Evolutionary conservation across 106 monocot genomes (phyloP).

Genomic region (Dioscorea zingiberensis): DNA sequence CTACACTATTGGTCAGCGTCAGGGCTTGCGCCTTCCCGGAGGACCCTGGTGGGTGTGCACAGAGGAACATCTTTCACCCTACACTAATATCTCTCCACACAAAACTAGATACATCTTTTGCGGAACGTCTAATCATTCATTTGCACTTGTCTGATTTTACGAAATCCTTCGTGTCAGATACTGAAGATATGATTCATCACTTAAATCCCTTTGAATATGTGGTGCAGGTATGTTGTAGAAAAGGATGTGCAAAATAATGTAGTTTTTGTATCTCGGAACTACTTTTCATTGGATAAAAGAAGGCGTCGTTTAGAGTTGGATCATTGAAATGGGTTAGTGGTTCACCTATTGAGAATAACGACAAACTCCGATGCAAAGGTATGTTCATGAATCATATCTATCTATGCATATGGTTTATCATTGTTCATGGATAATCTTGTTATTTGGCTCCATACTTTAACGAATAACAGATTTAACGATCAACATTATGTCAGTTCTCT

Average conservation of each 20-base stretch:
- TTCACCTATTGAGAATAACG: constrained; percentile 28
- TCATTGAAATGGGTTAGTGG: constrained; percentile 62
- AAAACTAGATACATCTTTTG: too few relatives aligned
- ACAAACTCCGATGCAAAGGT: constrained; percentile 84
- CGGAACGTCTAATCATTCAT: too few relatives aligned
- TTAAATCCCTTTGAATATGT: not conserved
- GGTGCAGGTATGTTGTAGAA: constrained; percentile 90
- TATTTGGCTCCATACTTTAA: too few relatives aligned
- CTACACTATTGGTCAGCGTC: constrained; percentile 96
- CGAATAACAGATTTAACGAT: too few relatives aligned
- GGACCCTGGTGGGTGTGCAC: constrained; percentile 67
- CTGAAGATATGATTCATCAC: not conserved
- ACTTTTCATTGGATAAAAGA: constrained; percentile 85
- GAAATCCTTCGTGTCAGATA: too few relatives aligned
- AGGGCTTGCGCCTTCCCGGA: constrained; percentile 93
- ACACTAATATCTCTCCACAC: too few relatives aligned
- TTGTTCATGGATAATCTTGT: too few relatives aligned
- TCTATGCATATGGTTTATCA: too few relatives aligned
- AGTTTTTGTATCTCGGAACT: constrained; percentile 91
- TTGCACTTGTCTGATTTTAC: too few relatives aligned
- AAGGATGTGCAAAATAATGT: constrained; percentile 94
- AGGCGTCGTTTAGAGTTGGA: constrained; percentile 72
- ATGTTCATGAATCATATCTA: too few relatives aligned
- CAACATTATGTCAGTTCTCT: too few relatives aligned
- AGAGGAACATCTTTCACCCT: too few relatives aligned